phyloP scores from a whole-genome alignment of 1,284 basidiomycete genomes.

The Puccinia triticina region DNA sequence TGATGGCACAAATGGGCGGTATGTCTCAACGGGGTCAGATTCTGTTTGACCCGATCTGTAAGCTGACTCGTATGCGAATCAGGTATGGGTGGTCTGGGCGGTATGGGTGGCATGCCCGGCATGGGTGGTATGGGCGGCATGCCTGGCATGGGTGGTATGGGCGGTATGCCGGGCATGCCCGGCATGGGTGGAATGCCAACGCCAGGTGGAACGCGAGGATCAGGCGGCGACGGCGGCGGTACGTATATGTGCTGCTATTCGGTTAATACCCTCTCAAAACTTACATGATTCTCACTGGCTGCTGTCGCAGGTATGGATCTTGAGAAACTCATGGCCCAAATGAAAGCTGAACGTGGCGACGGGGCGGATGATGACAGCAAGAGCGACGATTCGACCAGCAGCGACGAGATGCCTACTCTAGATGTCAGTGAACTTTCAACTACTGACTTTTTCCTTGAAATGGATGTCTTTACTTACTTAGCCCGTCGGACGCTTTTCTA shows the following conservation, averaged over 20 bases:
- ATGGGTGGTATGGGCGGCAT: slow-evolving; percentile 46
- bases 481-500: background rate
- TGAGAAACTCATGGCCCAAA: slow-evolving; percentile 43
- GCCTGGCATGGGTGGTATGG: slow-evolving; percentile 43
- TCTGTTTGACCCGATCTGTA: background rate
- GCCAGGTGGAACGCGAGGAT: background rate
- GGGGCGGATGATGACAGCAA: slow-evolving; percentile 19
- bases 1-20: slow-evolving; percentile 50
- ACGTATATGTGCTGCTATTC: background rate
- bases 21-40: background rate
- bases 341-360: slow-evolving; percentile 23
- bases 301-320: slow-evolving; percentile 33
- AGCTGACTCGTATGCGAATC: background rate
- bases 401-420: slow-evolving; percentile 41
- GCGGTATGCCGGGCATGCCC: slow-evolving; percentile 32
- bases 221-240: background rate
- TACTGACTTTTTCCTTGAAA: background rate
- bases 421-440: slow-evolving; percentile 4
- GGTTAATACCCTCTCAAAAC: background rate
- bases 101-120: slow-evolving; percentile 13
- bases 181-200: slow-evolving; percentile 37
- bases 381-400: slow-evolving; percentile 37
- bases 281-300: background rate
- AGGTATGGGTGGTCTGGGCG: slow-evolving; percentile 36
- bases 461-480: background rate